Evolutionary conservation across 352 stramenopile genomes (phyloP), one percentile per base, ranked within the genome.

Genomic region (Phytophthora sp.): DNA sequence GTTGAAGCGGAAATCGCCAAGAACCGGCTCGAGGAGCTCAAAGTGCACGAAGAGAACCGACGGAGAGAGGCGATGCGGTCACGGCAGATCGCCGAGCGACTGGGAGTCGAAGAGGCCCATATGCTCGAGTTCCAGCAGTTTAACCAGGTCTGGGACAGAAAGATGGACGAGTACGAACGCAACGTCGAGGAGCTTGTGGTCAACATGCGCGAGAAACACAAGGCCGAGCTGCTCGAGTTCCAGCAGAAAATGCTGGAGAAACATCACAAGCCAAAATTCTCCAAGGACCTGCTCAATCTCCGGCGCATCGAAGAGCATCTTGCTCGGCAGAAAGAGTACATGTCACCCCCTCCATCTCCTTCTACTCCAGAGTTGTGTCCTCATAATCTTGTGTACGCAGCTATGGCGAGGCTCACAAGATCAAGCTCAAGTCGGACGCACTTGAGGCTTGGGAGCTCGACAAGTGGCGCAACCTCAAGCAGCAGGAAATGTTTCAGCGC

Each of bases 121-220:
- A 98, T 98, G 94, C 88, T 99, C 44, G 96, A 99, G 81, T 99
- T 98, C 67, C 95, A 98, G 80, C 93, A 98, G 73, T 99, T 99
- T 62, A 99, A 99, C 79, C 77, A 94, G 35, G 81, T 97, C 33
- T 99, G 96, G 96, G 95, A 99, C 68, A 89, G 95, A 57, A 99
- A 98, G 73, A 98, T 98, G 85, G 79, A 93, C 44, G 95, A 98
- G 46, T 98, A 98, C 67, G 93, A 98, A 60, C 73, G 83, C 57
- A 97, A 98, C 66, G 91, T 95, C 7, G 80, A 97, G 57, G 77
- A 95, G 53, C 79, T 98, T 18, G 87, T 98, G 18, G 77, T 94
- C n/a, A 81, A 79, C 29, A 97, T 98, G 92, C 94, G 94, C 29
- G 88, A 95, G 39, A 88, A 90, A 39, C 89, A 95, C 74, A 84